Evolutionary conservation across 1,139 yeast species (phyloP).

Genomic region (Magnusiomyces sp.): DNA sequence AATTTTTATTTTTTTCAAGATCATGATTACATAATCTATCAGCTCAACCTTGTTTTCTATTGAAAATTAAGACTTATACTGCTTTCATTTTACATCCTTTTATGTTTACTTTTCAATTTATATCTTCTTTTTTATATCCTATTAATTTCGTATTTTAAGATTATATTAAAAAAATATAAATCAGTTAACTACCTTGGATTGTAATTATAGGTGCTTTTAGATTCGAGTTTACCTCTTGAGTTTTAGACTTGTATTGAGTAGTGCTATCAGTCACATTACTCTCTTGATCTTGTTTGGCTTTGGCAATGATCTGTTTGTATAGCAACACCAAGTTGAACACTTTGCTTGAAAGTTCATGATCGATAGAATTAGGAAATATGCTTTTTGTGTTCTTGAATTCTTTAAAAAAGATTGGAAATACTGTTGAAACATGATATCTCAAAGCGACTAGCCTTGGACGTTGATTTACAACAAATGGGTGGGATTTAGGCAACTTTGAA

Average conservation of each 20-base stretch:
- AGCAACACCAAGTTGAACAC: not conserved
- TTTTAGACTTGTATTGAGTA: too few species aligned
- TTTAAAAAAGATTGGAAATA: not conserved
- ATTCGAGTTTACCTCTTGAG: too few species aligned
- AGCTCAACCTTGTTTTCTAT: not conserved
- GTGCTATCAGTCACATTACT: not conserved
- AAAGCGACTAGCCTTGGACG: not conserved
- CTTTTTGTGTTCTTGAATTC: not conserved
- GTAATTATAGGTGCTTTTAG: too few species aligned
- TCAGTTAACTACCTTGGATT: not conserved
- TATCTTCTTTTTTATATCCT: not conserved
- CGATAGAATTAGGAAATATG: too few species aligned
- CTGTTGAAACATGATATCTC: not conserved
- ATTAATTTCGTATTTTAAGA: not conserved
- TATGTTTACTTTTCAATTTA: not conserved
- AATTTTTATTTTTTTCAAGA: not conserved
- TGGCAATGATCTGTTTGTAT: not conserved
- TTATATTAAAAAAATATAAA: not conserved
- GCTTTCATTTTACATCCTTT: not conserved
- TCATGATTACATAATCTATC: not conserved
- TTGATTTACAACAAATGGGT: slow-evolving; percentile 2
- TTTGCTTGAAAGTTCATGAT: not conserved
- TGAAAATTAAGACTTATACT: not conserved
- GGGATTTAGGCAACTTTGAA: not conserved
- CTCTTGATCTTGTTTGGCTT: not conserved